Evolutionary conservation across 2,329 filamentous ascomycete genomes (phyloP).

Genomic region (Onygena corvina): DNA sequence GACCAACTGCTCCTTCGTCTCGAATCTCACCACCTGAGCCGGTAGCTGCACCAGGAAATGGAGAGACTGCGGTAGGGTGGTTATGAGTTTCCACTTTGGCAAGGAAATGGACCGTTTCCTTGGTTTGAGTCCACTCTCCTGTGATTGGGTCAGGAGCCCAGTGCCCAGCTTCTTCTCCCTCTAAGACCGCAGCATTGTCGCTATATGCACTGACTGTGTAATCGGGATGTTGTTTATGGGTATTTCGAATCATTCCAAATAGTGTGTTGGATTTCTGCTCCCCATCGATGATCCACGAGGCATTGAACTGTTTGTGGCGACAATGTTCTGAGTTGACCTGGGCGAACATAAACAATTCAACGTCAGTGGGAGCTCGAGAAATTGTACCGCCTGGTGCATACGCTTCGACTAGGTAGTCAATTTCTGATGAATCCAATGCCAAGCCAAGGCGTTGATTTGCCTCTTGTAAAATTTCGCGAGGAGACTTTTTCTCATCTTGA

Average conservation of each 20-base stretch:
- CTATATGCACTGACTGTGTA: conserved; percentile 93
- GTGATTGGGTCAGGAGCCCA: conserved; percentile 84
- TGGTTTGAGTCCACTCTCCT: conserved; percentile 75
- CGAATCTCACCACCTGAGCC: conserved; percentile 91
- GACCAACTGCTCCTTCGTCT: conserved; percentile 86
- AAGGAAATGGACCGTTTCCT: conserved; percentile 75
- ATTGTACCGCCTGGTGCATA: conserved; percentile 53
- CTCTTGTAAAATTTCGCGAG: conserved; percentile 60
- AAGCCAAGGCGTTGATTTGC: conserved; percentile 78
- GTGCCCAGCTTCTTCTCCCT: conserved; percentile 58
- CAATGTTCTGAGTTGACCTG: conserved; percentile 98
- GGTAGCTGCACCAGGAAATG: conserved; percentile 84
- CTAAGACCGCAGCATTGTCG: conserved; percentile 89
- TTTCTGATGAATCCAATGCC: conserved; percentile 75
- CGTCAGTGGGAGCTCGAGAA: conserved; percentile 60
- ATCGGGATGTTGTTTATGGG: conserved; percentile 63
- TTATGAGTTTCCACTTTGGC: conserved; percentile 98
- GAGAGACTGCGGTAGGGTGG: conserved; percentile 90
- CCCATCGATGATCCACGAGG: conserved; percentile 88
- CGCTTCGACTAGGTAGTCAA: conserved; percentile 83
- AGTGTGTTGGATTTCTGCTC: conserved; percentile 65
- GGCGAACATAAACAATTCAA: conserved; percentile 98
- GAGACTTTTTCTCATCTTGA: conserved; percentile 51
- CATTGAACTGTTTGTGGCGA: conserved; percentile 86
- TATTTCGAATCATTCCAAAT: conserved; percentile 95